phyloP scores from a whole-genome alignment of 2,329 filamentous ascomycete species.

The Botrytis pseudocinerea region DNA sequence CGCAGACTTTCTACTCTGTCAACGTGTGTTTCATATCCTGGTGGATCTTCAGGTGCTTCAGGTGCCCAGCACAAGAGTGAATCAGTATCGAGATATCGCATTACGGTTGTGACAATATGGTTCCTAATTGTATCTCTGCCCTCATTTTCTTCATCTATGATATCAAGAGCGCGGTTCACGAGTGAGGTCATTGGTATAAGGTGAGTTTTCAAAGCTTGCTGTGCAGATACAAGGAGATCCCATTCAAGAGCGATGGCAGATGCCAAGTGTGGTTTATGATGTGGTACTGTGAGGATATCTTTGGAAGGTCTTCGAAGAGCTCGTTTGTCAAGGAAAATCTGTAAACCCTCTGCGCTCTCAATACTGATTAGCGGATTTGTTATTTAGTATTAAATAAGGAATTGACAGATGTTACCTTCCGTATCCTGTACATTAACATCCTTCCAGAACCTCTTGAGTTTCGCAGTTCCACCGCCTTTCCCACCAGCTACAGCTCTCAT shows the following conservation, averaged over 20 bases:
- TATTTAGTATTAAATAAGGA: background rate
- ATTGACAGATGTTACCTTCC: conserved; percentile 52
- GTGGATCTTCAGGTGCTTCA: conserved; percentile 50
- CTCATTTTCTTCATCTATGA: conserved; percentile 63
- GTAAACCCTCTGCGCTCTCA: conserved; percentile 39
- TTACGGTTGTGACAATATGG: conserved; percentile 64
- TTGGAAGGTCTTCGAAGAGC: conserved; percentile 80
- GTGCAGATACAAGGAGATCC: conserved; percentile 78
- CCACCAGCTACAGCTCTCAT: conserved; percentile 45
- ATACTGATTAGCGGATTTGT: conserved; percentile 22
- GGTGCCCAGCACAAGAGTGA: conserved; percentile 89
- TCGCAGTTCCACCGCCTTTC: conserved; percentile 44
- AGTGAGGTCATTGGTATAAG: conserved; percentile 89
- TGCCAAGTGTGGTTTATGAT: conserved; percentile 77
- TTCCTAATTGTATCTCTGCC: conserved; percentile 55
- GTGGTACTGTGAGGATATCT: conserved; percentile 68
- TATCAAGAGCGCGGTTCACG: conserved; percentile 79
- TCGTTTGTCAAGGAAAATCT: conserved; percentile 74
- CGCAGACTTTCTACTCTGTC: conserved; percentile 60
- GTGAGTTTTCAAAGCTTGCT: conserved; percentile 83
- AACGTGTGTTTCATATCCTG: conserved; percentile 48
- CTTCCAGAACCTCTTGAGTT: conserved; percentile 83
- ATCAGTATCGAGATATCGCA: conserved; percentile 91
- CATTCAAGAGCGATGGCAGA: conserved; percentile 88
- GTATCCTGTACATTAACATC: conserved; percentile 71